Evolutionary conservation across 768 basidiomycete species (phyloP).

Genomic region (Pleurotus pulmonarius): DNA sequence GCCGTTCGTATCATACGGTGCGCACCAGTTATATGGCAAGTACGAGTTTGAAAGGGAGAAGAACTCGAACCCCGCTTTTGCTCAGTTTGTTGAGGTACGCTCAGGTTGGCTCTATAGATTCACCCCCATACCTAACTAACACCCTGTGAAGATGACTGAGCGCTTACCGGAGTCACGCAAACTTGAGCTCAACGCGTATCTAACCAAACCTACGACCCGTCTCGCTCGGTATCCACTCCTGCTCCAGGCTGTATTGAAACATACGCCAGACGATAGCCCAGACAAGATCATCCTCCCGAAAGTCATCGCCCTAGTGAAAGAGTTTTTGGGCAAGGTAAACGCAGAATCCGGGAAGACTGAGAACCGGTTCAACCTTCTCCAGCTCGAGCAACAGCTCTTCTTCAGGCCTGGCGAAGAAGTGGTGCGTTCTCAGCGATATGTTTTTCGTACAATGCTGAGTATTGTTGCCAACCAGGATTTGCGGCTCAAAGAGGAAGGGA

Average conservation of each 20-base stretch:
- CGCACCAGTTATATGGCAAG: conserved; percentile 96
- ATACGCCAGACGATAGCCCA: conserved; percentile 85
- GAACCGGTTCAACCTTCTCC: conserved; percentile 92
- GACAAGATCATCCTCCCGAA: conserved; percentile 79
- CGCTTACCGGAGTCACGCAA: conserved; percentile 93
- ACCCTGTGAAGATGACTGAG: conserved; percentile 67
- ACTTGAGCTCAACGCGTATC: conserved; percentile 94
- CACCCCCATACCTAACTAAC: background rate
- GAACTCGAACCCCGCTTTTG: conserved; percentile 85
- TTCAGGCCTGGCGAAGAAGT: conserved; percentile 90
- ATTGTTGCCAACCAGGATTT: conserved; percentile 57
- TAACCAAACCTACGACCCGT: conserved; percentile 97
- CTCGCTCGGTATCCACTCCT: conserved; percentile 95
- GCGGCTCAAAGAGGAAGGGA: conserved; percentile 78
- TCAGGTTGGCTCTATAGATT: background rate
- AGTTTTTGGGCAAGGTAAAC: conserved; percentile 86
- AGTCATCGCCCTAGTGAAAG: conserved; percentile 72
- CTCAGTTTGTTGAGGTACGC: conserved; percentile 91
- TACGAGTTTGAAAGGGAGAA: conserved; percentile 99
- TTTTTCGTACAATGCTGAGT: background rate
- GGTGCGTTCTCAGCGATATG: conserved; percentile 38
- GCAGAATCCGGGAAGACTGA: conserved; percentile 92
- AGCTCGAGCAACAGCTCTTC: conserved; percentile 87
- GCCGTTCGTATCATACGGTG: conserved; percentile 93
- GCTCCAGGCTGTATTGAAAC: conserved; percentile 87